Base-by-base conservation (phyloP, 2,329 filamentous ascomycete species). In the Penicillium sp. region DNA sequence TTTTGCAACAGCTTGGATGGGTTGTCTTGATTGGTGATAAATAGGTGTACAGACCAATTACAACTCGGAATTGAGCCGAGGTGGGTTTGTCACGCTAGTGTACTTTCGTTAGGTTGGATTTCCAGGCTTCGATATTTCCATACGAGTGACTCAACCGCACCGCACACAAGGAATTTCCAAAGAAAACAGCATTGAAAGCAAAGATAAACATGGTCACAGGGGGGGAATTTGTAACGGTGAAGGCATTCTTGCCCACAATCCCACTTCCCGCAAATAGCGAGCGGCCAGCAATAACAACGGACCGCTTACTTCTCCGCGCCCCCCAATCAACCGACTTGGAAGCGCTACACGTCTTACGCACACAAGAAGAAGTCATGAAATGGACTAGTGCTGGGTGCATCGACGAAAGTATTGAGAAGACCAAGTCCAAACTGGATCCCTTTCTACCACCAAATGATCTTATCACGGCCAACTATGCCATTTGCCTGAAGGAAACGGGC, bases 361-460 rank as follows among this genome's bases (percentile, higher is more conserved):
- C 56, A 17, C 59, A 59, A 54, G 25, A 52, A 54, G 53, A 57
- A 50, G 59, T 61, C 40, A 61, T 61, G 59, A 54, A 33, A 25
- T 61, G 59, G 59, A 61, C 59, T 3, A 43, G 4, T 2, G 47
- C 46, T 19, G 53, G 57, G 21, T 50, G 54, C 5, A 54, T 61
- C 25, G 59, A 61, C 25, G 35, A 53, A 19, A 56, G 37, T 8
- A 54, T 59, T 23, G 57, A 61, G 31, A 27, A n/a, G 17, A 61
- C 57, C 29, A 53, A 54, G 41, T 51, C 54, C 13, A 57, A 54
- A 25, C 25, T 61, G 19, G 54, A 61, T 31, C 29, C 23, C n/a
- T 61, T 61, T 27, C 29, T 61, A 25, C 50, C 57, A 19, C 59
- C 59, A 33, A 54, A 61, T 31, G 59, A 61, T 35, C 38, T 48